These are phyloP conservation scores for Chlorella variabilis DNA, from an alignment of 163 green algal genomes.

Conservation along the genomic window DNA sequence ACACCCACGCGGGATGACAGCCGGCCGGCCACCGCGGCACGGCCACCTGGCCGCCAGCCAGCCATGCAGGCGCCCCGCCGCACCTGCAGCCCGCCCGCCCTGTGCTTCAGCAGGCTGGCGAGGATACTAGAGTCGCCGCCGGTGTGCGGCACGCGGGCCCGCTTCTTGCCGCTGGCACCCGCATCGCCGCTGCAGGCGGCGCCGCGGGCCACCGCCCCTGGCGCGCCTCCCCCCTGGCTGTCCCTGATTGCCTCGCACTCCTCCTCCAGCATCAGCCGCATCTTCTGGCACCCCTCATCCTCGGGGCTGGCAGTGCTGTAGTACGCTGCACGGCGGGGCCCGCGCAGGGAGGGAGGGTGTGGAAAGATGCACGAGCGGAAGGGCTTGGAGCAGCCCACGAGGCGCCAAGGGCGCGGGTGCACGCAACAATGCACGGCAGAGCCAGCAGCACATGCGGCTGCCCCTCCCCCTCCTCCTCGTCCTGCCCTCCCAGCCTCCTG, in stretches of 20 bases:
- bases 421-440: too few relatives aligned
- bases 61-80: background rate
- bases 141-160: slow-evolving; percentile 7
- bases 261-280: slow-evolving; percentile 62
- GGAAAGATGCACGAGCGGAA: background rate
- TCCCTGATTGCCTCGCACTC: slow-evolving; percentile 49
- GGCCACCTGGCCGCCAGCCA: too few relatives aligned
- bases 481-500: background rate
- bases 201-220: background rate
- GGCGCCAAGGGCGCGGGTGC: too few relatives aligned
- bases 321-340: background rate
- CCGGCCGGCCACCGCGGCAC: too few relatives aligned
- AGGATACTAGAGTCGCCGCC: slow-evolving; percentile 15
- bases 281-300: slow-evolving; percentile 31
- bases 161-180: slow-evolving; percentile 18
- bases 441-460: too few relatives aligned
- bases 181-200: background rate
- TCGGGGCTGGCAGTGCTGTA: background rate
- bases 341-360: background rate
- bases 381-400: too few relatives aligned
- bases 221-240: background rate
- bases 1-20: too few relatives aligned
- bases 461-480: background rate
- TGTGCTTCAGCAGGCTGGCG: background rate
- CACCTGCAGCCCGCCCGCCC: slow-evolving; percentile 19